These are phyloP conservation scores for Paramyrothecium sp. DNA, from an alignment of 2,329 filamentous ascomycete genomes.

Conservation along the genomic window DNA sequence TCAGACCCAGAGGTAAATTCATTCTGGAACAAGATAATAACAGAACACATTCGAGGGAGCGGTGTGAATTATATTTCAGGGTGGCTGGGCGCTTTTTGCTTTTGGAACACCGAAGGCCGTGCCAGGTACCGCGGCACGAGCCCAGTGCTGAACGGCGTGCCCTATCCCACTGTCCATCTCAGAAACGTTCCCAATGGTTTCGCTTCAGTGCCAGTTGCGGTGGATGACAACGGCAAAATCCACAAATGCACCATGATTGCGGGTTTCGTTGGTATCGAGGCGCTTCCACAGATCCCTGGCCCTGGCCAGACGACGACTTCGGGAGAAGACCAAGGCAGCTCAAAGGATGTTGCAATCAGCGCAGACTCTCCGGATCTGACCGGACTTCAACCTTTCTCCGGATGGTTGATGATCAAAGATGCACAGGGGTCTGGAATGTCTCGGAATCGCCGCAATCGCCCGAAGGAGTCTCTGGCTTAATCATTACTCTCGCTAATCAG, in stretches of 20 bases:
- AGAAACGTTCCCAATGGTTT: conserved; percentile 6
- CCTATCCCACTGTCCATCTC: conserved; percentile 4
- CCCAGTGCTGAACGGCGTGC: conserved; percentile 1
- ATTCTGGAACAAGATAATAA: conserved; percentile 34
- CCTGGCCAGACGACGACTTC: not conserved
- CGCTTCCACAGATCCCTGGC: not conserved
- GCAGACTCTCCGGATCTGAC: not conserved
- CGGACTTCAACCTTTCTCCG: not conserved
- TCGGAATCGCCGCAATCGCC: too few relatives aligned
- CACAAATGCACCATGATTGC: conserved; percentile 12
- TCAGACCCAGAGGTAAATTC: conserved; percentile 20
- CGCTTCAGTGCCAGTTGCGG: conserved; percentile 11
- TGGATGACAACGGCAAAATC: conserved; percentile 3
- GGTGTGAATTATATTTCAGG: conserved; percentile 4
- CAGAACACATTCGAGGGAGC: not conserved
- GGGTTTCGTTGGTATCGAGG: conserved; percentile 9
- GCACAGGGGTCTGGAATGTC: not conserved
- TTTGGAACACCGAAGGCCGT: conserved; percentile 7
- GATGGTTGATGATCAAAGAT: conserved; percentile 2
- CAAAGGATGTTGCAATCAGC: not conserved
- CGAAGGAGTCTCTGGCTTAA: too few relatives aligned
- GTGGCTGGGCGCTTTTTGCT: conserved; percentile 16
- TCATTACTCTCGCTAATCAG: too few relatives aligned
- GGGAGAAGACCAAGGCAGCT: not conserved
- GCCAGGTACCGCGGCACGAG: not conserved